These are phyloP conservation scores for Colletotrichum incanum DNA, from an alignment of 2,329 filamentous ascomycete species.

Conservation along the genomic window DNA sequence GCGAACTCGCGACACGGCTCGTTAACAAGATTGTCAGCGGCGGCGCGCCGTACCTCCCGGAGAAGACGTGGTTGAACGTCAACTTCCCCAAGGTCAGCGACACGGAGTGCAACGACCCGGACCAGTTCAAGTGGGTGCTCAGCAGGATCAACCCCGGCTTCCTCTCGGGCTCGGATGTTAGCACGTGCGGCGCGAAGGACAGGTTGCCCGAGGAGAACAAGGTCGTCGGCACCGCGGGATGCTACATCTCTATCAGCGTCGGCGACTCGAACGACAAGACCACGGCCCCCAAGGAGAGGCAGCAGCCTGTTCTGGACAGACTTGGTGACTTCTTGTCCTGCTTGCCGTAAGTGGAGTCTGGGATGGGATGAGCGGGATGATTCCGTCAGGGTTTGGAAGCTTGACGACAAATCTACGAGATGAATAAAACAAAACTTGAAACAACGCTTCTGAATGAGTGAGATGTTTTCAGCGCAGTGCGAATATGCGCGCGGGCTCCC, in stretches of 20 bases:
- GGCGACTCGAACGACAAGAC: conserved; percentile 69
- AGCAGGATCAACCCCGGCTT: conserved; percentile 73
- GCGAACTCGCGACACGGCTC: conserved; percentile 72
- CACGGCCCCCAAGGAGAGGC: conserved; percentile 67
- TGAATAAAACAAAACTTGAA: background rate
- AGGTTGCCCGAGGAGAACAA: conserved; percentile 72
- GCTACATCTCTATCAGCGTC: conserved; percentile 75
- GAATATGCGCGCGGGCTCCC: background rate
- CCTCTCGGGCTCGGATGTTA: conserved; percentile 68
- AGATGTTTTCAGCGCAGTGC: background rate
- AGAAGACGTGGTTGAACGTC: conserved; percentile 73
- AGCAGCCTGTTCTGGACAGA: conserved; percentile 67
- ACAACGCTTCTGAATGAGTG: background rate
- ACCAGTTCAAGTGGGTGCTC: conserved; percentile 75
- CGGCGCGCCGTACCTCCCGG: conserved; percentile 76
- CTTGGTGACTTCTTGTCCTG: conserved; percentile 64
- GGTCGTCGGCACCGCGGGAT: conserved; percentile 66
- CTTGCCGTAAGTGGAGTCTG: conserved; percentile 50
- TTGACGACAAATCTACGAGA: background rate
- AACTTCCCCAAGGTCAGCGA: conserved; percentile 66
- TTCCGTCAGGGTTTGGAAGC: background rate
- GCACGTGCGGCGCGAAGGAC: conserved; percentile 66
- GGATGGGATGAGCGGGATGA: too few species aligned
- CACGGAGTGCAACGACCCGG: conserved; percentile 62
- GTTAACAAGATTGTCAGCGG: conserved; percentile 69